These are phyloP conservation scores for Neofusicoccum parvum DNA, from an alignment of 2,329 filamentous ascomycete genomes.

Conservation along the genomic window DNA sequence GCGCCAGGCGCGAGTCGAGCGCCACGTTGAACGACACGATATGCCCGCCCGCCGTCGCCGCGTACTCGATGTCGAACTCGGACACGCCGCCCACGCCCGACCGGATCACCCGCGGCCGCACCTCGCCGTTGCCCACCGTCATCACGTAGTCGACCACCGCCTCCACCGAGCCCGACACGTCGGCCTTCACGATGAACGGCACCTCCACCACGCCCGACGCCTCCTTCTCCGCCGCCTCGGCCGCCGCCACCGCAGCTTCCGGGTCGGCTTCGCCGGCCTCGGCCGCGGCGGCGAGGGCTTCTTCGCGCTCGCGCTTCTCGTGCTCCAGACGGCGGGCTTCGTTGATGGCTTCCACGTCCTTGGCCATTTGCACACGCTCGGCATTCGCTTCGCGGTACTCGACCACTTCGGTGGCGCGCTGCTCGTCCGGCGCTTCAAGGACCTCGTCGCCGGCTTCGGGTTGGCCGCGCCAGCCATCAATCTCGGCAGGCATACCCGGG, in stretches of 20 bases:
- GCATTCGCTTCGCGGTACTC: constrained; percentile 73
- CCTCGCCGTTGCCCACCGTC: constrained; percentile 81
- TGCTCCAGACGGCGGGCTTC: constrained; percentile 60
- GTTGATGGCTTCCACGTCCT: constrained; percentile 78
- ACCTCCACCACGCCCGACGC: constrained; percentile 58
- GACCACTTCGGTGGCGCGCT: constrained; percentile 75
- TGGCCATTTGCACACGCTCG: constrained; percentile 66
- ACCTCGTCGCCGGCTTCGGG: constrained; percentile 86
- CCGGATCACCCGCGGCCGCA: constrained; percentile 74
- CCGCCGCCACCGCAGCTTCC: constrained; percentile 38
- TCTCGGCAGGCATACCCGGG: constrained; percentile 87
- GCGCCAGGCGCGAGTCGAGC: constrained; percentile 65
- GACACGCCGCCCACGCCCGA: constrained; percentile 75
- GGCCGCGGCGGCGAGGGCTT: constrained; percentile 27
- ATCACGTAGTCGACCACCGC: constrained; percentile 78
- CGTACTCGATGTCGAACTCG: constrained; percentile 89
- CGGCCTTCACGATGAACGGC: constrained; percentile 86
- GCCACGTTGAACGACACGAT: constrained; percentile 86
- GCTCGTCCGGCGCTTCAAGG: constrained; percentile 78
- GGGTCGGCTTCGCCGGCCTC: constrained; percentile 26
- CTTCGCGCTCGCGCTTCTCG: constrained; percentile 63
- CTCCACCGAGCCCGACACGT: constrained; percentile 92
- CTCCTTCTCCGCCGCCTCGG: constrained; percentile 40
- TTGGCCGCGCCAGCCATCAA: constrained; percentile 91
- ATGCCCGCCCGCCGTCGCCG: constrained; percentile 71